Conservation (phyloP, 257 asterid genomes). For the Buddleja alternifolia region DNA sequence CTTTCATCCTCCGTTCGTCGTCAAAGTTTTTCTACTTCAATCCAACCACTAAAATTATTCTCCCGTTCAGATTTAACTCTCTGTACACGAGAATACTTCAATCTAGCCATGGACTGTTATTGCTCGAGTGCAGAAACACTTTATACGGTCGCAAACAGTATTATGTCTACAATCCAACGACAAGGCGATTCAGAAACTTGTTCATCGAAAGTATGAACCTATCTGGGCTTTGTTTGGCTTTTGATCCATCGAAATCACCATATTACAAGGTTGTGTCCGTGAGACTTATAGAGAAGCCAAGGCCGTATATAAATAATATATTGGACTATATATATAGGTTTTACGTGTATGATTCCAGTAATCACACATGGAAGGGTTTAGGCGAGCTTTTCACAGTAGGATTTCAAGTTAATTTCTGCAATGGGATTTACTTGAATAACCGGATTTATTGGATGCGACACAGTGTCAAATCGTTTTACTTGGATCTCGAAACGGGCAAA, state of each 20-base stretch:
- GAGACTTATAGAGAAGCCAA: background rate
- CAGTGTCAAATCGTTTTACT: background rate
- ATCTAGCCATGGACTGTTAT: slow-evolving; percentile 13
- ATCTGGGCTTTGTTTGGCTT: slow-evolving; percentile 10
- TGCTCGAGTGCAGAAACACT: slow-evolving; percentile 5
- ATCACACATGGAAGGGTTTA: background rate
- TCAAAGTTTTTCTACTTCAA: background rate
- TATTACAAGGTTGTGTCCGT: slow-evolving; percentile 19
- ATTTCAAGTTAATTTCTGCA: background rate
- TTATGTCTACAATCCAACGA: slow-evolving; percentile 21
- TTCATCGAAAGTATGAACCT: background rate
- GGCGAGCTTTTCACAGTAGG: background rate
- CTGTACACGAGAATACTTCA: background rate
- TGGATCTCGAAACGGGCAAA: slow-evolving; percentile 16
- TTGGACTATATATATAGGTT: too few relatives aligned
- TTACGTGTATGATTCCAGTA: slow-evolving; percentile 8
- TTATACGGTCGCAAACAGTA: background rate
- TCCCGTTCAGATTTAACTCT: background rate
- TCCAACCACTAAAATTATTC: background rate
- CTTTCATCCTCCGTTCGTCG: slow-evolving; percentile 12
- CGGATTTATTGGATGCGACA: slow-evolving; percentile 24
- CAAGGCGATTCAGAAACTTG: background rate
- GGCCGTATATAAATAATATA: too few relatives aligned
- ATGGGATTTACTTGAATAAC: slow-evolving; percentile 20
- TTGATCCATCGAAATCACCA: slow-evolving; percentile 22